Evolutionary conservation across 2,329 filamentous ascomycete species (phyloP).

Genomic region (Trichoderma guizhouense): DNA sequence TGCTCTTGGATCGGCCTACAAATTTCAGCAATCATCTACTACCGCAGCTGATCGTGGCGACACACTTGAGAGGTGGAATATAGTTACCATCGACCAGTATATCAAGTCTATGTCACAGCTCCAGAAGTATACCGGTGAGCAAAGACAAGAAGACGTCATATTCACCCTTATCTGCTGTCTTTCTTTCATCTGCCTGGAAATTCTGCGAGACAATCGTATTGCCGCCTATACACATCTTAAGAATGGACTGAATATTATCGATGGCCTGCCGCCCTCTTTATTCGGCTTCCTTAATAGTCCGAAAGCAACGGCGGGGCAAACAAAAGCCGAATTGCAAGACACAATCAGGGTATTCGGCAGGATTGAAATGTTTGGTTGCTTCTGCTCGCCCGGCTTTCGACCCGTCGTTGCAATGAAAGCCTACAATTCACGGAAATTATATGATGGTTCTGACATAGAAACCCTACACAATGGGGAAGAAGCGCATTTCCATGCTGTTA

Average conservation of each 20-base stretch:
- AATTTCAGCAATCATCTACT: background rate
- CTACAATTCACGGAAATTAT: background rate
- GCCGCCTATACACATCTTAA: background rate
- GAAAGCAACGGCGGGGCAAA: background rate
- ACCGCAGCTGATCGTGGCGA: background rate
- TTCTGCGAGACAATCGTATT: background rate
- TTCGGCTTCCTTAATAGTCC: background rate
- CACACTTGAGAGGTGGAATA: background rate
- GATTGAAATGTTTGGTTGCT: background rate
- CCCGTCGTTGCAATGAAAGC: background rate
- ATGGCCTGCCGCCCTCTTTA: background rate
- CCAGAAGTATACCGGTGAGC: background rate
- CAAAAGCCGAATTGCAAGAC: background rate
- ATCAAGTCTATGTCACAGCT: background rate
- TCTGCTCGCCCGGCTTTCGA: background rate
- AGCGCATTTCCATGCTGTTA: background rate
- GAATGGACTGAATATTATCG: background rate
- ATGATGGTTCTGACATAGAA: background rate
- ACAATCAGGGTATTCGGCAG: background rate
- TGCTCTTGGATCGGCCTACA: background rate
- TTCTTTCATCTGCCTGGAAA: background rate
- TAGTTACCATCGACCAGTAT: background rate
- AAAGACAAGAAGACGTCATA: background rate
- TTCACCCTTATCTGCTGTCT: background rate
- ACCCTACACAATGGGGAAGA: background rate